These are phyloP conservation scores for Choanephora cucurbitarum DNA, from an alignment of 371 early-diverging fungal genomes.

Conservation along the genomic window DNA sequence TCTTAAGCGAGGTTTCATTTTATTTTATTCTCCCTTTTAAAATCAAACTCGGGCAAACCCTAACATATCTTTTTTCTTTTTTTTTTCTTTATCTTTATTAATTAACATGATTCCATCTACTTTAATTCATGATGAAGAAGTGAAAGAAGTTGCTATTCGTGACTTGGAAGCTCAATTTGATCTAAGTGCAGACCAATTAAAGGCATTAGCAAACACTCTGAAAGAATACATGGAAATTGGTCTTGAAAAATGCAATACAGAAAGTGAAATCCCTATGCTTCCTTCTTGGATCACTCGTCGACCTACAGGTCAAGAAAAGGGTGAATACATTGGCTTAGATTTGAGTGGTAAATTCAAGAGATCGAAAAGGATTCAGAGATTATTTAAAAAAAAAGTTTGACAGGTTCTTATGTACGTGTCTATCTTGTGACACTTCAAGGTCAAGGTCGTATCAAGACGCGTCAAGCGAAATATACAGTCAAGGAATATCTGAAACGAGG, in stretches of 20 bases:
- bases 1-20: no score
- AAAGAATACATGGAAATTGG: constrained; percentile 71
- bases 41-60: no score
- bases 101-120: not conserved
- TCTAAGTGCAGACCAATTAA: constrained; percentile 20
- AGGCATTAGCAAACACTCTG: constrained; percentile 30
- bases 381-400: not conserved
- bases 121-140: constrained; percentile 12
- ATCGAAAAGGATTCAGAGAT: no score
- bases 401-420: constrained; percentile 80
- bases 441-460: constrained; percentile 57
- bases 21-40: no score
- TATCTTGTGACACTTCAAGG: constrained; percentile 82
- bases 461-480: constrained; percentile 80
- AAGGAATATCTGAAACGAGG: constrained; percentile 73
- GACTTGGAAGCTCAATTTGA: constrained; percentile 18
- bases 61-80: not conserved
- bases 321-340: constrained; percentile 88
- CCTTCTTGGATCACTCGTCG: constrained; percentile 47
- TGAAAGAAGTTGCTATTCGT: constrained; percentile 12
- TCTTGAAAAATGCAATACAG: constrained; percentile 46
- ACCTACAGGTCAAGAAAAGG: constrained; percentile 85
- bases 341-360: constrained; percentile 80
- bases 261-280: constrained; percentile 67
- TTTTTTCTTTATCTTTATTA: not conserved